These are phyloP conservation scores for Microsporum audouinii DNA, from an alignment of 2,329 filamentous ascomycete genomes.

Conservation along the genomic window DNA sequence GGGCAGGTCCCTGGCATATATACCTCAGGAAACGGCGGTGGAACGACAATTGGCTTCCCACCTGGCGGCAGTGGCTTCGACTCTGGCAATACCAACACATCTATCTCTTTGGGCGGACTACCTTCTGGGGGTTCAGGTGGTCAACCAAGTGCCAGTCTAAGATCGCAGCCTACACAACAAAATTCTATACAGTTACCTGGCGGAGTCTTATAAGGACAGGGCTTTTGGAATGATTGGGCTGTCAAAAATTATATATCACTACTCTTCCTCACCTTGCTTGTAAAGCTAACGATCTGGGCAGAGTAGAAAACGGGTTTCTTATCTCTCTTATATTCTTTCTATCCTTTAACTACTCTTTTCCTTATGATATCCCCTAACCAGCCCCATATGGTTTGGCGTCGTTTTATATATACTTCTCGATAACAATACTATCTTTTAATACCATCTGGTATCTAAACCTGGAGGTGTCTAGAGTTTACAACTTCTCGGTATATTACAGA, in stretches of 20 bases:
- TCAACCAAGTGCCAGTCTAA: background rate
- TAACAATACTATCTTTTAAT: slow-evolving; percentile 4
- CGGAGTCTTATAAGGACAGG: background rate
- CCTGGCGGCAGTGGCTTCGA: slow-evolving; percentile 7
- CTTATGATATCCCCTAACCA: slow-evolving; percentile 2
- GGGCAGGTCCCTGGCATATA: slow-evolving; percentile 29
- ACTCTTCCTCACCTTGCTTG: background rate
- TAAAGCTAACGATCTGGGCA: background rate
- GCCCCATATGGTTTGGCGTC: background rate
- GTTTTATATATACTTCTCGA: background rate
- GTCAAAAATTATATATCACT: background rate
- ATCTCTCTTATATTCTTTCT: background rate
- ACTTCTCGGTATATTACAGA: background rate
- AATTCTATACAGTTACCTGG: slow-evolving; percentile 5
- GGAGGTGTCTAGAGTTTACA: background rate
- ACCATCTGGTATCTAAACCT: background rate
- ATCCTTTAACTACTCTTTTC: background rate
- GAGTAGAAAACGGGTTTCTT: background rate
- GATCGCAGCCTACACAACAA: background rate
- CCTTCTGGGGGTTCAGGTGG: background rate
- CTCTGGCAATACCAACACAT: background rate
- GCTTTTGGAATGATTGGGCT: background rate
- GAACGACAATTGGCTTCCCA: slow-evolving; percentile 7
- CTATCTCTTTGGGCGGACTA: background rate
- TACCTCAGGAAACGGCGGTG: slow-evolving; percentile 5